Evolutionary conservation across 2,329 filamentous ascomycete species (phyloP).

Genomic region (Berkeleyomyces basicola): DNA sequence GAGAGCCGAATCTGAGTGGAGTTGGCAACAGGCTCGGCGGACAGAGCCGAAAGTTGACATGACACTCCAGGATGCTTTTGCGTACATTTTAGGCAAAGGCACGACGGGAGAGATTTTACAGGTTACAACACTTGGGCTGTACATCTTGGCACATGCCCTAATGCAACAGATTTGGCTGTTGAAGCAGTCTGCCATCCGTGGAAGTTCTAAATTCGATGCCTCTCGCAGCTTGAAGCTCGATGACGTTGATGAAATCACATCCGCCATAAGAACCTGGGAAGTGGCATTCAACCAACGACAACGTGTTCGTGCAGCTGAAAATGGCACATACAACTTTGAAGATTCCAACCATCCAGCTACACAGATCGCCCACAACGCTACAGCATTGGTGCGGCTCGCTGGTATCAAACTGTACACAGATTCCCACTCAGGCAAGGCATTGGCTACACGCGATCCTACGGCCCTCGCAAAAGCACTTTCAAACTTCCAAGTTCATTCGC

Average conservation of each 20-base stretch:
- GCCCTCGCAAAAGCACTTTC: slow-evolving; percentile 42
- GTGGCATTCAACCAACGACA: slow-evolving; percentile 40
- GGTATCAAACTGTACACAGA: slow-evolving; percentile 52
- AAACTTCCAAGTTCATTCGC: slow-evolving; percentile 5
- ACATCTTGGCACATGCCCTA: slow-evolving; percentile 54
- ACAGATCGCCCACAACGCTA: slow-evolving; percentile 50
- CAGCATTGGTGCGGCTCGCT: slow-evolving; percentile 40
- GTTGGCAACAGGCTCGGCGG: slow-evolving; percentile 42
- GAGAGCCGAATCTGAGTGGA: slow-evolving; percentile 39
- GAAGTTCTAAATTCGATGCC: slow-evolving; percentile 31
- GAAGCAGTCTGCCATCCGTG: slow-evolving; percentile 42
- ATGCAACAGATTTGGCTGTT: slow-evolving; percentile 57
- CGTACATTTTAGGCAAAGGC: slow-evolving; percentile 28
- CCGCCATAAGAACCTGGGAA: slow-evolving; percentile 41
- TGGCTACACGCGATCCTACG: slow-evolving; percentile 48
- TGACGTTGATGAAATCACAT: slow-evolving; percentile 39
- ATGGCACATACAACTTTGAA: slow-evolving; percentile 20
- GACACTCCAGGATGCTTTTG: slow-evolving; percentile 40
- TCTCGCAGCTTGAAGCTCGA: slow-evolving; percentile 35
- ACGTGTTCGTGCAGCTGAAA: slow-evolving; percentile 33
- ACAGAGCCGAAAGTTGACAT: slow-evolving; percentile 34
- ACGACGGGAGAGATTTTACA: slow-evolving; percentile 17
- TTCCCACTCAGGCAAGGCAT: slow-evolving; percentile 41
- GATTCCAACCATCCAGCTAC: slow-evolving; percentile 27
- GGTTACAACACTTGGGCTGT: slow-evolving; percentile 47